Base-by-base conservation (phyloP, 768 basidiomycete species). In the Podaxis rugospora region DNA sequence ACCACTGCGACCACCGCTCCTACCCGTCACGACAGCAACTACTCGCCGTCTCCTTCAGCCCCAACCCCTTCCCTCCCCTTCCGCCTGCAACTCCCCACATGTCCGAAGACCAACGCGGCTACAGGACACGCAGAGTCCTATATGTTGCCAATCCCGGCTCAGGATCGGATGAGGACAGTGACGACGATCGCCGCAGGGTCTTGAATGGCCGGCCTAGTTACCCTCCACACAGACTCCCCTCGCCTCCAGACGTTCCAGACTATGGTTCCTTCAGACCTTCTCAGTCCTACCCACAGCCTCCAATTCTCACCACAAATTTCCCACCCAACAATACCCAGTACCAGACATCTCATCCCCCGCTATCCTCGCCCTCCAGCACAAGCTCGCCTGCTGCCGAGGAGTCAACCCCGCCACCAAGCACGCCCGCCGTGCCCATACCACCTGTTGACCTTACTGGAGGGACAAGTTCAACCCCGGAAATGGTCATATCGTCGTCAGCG, bases 361-460 rank as follows among this genome's bases (percentile, higher is more conserved):
- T 85, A 52, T 88, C 87, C 14, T 90, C 89, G 2, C 87, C 90
- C 18, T 89, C 87, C 56, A 86, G 80, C 66, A 80, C 85, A 51
- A 83, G 82, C 67, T 90, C 89, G 1, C 85, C 83, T 4, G 76
- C 79, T 51, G 76, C 74, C 42, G 80, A 84, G 52, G 87, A 88
- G 63, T 82, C 86, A 2, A 85, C 87, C n/a, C 87, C 89, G 59
- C 87, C 88, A 3, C 88, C 88, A 27, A 81, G 79, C 66, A 88
- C 88, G 10, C 87, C 88, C 11, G 82, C 79, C 52, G 76, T 83
- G 64, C 74, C 74, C 32, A 74, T 69, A 16, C 82, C 77, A 2
- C 59, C 42, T 4, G 51, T 60, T 36, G 52, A 61, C 37, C 59
- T 61, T 36, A 36, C 44, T n/a, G 51, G 44, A 16, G 52, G 28